Evolutionary conservation across 1,139 yeast genomes (phyloP).

Genomic region (Nakaseomyces kungkrabaensis): DNA sequence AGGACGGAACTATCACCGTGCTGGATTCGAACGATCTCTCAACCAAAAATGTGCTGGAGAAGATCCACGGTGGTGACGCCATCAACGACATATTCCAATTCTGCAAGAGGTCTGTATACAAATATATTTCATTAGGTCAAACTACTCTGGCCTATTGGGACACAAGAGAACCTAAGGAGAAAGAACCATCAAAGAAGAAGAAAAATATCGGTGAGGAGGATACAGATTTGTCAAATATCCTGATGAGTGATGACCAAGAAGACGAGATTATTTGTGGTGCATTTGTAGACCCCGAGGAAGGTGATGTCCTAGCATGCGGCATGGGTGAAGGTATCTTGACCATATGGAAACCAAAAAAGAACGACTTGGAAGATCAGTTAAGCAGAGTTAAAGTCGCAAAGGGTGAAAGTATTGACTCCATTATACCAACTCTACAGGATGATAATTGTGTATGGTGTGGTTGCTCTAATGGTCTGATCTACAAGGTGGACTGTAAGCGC

Average conservation of each 20-base stretch:
- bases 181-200: not conserved
- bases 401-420: constrained; percentile 68
- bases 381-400: constrained; percentile 64
- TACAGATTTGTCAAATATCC: constrained; percentile 24
- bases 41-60: constrained; percentile 36
- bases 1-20: constrained; percentile 55
- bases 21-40: constrained; percentile 45
- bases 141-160: constrained; percentile 77
- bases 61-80: constrained; percentile 59
- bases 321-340: constrained; percentile 93
- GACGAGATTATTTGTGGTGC: constrained; percentile 78
- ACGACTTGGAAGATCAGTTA: constrained; percentile 64
- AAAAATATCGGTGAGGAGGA: not conserved
- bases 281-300: constrained; percentile 53
- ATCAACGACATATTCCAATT: constrained; percentile 63
- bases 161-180: constrained; percentile 42
- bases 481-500: constrained; percentile 52
- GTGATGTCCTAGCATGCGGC: constrained; percentile 64
- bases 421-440: constrained; percentile 66
- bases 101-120: constrained; percentile 66
- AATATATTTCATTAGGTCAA: constrained; percentile 71
- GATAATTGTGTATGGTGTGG: constrained; percentile 76
- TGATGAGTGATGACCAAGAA: constrained; percentile 76
- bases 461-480: constrained; percentile 69
- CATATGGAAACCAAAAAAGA: constrained; percentile 70